Evolutionary conservation across 495 filamentous ascomycete genomes (phyloP).

Genomic region (Podospora appendiculata): DNA sequence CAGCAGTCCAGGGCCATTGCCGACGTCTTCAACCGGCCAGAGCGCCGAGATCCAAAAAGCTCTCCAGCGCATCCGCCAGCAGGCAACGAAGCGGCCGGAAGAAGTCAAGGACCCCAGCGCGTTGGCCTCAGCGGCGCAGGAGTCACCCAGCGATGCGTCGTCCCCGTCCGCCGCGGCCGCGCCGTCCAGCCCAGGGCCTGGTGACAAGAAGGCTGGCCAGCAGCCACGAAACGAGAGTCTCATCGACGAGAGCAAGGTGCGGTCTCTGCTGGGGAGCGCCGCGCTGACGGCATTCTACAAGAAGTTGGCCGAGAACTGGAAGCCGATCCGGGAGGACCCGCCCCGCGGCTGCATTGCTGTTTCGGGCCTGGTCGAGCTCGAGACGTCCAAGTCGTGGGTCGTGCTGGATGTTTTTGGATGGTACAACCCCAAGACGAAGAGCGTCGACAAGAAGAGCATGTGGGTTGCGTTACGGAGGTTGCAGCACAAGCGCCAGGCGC

Average conservation of each 20-base stretch:
- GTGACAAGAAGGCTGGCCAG: background rate
- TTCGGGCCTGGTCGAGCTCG: constrained; percentile 57
- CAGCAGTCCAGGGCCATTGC: background rate
- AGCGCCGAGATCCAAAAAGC: constrained; percentile 13
- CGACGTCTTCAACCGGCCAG: background rate
- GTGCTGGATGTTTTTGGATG: constrained; percentile 22
- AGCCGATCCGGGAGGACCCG: constrained; percentile 31
- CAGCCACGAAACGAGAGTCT: background rate
- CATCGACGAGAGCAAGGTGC: background rate
- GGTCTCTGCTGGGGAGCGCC: background rate
- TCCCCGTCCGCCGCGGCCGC: background rate
- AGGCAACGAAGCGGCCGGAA: constrained; percentile 23
- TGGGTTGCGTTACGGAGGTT: constrained; percentile 5
- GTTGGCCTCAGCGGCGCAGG: background rate
- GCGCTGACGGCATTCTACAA: constrained; percentile 47
- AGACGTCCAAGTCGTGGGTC: constrained; percentile 40
- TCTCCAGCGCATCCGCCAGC: constrained; percentile 19
- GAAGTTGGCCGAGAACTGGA: constrained; percentile 42
- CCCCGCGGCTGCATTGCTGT: constrained; percentile 59
- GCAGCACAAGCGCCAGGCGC: constrained; percentile 8
- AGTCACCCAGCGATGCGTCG: background rate
- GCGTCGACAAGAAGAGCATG: constrained; percentile 6
- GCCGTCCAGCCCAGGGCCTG: background rate
- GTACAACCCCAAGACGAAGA: constrained; percentile 21
- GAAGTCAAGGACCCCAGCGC: constrained; percentile 15